Evolutionary conservation across 2,329 filamentous ascomycete genomes (phyloP).

Genomic region (Pseudocercospora crystallina): DNA sequence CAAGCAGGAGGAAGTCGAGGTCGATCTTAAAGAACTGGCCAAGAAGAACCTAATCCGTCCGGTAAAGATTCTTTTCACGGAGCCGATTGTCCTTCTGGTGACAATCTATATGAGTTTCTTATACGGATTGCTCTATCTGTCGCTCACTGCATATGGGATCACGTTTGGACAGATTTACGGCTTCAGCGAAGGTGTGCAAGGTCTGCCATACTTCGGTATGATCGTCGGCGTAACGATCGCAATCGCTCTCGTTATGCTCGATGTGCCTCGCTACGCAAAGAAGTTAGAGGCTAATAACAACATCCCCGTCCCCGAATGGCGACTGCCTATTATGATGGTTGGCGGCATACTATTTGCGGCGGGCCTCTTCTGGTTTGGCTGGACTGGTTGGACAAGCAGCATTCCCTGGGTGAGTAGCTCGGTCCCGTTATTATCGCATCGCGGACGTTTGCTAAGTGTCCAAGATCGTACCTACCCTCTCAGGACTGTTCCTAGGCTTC

Average conservation of each 20-base stretch:
- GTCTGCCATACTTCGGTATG: conserved; percentile 82
- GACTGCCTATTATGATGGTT: conserved; percentile 47
- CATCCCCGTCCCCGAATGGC: conserved; percentile 45
- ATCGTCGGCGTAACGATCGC: conserved; percentile 30
- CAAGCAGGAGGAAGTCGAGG: conserved; percentile 41
- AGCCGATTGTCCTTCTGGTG: conserved; percentile 50
- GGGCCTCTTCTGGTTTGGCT: conserved; percentile 40
- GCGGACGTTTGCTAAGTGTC: too few species aligned
- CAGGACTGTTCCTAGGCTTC: conserved; percentile 57
- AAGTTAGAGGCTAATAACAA: conserved; percentile 35
- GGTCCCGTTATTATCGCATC: too few species aligned
- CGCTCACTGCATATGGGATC: conserved; percentile 79
- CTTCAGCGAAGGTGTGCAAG: conserved; percentile 67
- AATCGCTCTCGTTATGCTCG: conserved; percentile 25
- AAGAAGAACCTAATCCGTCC: conserved; percentile 41
- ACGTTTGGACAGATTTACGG: conserved; percentile 72
- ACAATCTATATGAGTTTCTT: conserved; percentile 43
- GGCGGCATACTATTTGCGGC: conserved; percentile 49
- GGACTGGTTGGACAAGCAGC: conserved; percentile 33
- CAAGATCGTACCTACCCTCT: conserved; percentile 40
- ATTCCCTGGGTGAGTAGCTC: conserved; percentile 28
- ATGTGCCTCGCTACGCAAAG: conserved; percentile 36
- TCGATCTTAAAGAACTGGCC: conserved; percentile 37
- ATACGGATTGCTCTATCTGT: conserved; percentile 61
- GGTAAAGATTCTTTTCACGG: conserved; percentile 49